Evolutionary conservation across 176 grass and related monocot genomes (phyloP).

Genomic region (Hsuehochloa calcarea): DNA sequence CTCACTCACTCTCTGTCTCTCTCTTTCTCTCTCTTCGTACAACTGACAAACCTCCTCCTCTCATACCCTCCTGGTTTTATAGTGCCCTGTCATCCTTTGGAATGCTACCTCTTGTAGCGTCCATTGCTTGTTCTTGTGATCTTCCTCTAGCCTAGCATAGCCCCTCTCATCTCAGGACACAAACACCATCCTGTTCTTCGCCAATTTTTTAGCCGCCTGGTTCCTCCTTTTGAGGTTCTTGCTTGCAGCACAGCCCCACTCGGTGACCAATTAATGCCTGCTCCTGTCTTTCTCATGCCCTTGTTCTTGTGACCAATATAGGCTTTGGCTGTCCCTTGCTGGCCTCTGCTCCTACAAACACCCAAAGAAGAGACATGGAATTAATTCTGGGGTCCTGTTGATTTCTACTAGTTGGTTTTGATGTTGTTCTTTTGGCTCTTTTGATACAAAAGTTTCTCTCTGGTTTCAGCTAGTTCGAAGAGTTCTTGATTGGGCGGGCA

Average conservation of each 20-base stretch:
- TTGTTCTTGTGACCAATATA: background rate
- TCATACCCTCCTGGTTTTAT: background rate
- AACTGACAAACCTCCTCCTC: background rate
- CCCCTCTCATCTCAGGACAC: background rate
- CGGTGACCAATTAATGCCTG: constrained; percentile 21
- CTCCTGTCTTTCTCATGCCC: background rate
- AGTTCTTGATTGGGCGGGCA: background rate
- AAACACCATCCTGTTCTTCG: constrained; percentile 17
- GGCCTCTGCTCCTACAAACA: background rate
- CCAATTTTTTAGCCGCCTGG: background rate
- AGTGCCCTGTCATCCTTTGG: background rate
- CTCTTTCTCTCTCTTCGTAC: background rate
- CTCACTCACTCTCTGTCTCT: rapidly evolving
- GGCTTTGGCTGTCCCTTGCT: background rate
- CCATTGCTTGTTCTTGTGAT: constrained; percentile 22
- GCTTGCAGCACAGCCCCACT: background rate
- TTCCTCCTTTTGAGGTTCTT: constrained; percentile 26
- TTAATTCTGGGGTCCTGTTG: background rate
- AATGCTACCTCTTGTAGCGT: background rate
- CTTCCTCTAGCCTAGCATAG: background rate
- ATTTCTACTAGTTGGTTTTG: background rate
- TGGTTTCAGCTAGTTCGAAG: background rate
- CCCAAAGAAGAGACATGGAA: background rate
- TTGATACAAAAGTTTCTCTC: background rate
- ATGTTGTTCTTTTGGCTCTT: background rate